Conservation (phyloP, 75 land plant species). For the Chamaecyparis obtusa region DNA sequence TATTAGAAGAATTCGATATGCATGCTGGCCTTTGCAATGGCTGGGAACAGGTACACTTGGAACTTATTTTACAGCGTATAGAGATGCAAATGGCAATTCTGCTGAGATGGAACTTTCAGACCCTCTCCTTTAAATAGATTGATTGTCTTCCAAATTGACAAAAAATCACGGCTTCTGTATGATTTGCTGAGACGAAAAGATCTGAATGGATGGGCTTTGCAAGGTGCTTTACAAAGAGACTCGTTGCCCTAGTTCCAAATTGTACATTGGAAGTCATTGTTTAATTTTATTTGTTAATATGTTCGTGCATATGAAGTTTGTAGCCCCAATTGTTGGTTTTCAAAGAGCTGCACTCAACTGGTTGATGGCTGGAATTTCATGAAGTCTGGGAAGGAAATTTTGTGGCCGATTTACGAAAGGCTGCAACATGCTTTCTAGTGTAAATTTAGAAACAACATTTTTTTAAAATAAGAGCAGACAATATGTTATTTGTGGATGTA, state of each 20-base stretch:
- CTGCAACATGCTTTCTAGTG: neutral
- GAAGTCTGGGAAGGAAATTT: neutral
- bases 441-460: neutral
- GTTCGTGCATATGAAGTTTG: neutral
- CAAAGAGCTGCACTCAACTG: neutral
- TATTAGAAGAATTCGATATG: conserved; percentile 32
- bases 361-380: neutral
- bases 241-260: neutral
- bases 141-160: neutral
- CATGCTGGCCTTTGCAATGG: conserved; percentile 83
- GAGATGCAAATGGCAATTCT: conserved; percentile 28
- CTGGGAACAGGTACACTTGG: conserved; percentile 47
- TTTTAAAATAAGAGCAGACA: neutral
- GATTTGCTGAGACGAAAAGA: neutral
- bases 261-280: neutral
- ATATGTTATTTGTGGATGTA: neutral
- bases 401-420: neutral
- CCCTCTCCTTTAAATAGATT: conserved; percentile 37
- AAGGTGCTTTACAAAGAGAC: neutral
- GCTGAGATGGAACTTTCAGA: conserved; percentile 79
- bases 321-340: neutral
- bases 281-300: neutral
- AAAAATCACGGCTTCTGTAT: neutral
- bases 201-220: neutral
- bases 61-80: conserved; percentile 17